These are phyloP conservation scores for Filobasidium wieringae DNA, from an alignment of 768 basidiomycete species.

Conservation along the genomic window DNA sequence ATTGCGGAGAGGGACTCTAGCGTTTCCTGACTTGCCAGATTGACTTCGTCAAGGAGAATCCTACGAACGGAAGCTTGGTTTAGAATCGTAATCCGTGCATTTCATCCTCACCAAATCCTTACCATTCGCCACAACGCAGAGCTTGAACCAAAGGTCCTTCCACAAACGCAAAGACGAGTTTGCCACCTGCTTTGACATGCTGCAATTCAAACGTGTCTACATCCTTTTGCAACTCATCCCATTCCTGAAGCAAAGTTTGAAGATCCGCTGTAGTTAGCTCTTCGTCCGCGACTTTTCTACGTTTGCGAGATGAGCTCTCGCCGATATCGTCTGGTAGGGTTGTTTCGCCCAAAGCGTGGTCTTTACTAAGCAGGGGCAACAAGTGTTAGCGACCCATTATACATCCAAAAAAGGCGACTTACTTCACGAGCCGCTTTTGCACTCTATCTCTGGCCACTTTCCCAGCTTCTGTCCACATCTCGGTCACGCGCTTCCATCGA, in stretches of 20 bases:
- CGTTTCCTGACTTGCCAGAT: conserved; percentile 85
- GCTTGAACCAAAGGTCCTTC: conserved; percentile 94
- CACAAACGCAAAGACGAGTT: conserved; percentile 86
- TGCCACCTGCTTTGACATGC: conserved; percentile 69
- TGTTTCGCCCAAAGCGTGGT: not conserved
- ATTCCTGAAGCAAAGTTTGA: conserved; percentile 40
- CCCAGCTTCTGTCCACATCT: conserved; percentile 55
- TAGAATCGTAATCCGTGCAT: not conserved
- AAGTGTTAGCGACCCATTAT: not conserved
- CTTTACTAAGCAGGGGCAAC: not conserved
- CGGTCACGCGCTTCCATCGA: conserved; percentile 73
- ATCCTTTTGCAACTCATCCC: conserved; percentile 57
- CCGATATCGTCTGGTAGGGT: not conserved
- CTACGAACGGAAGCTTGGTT: conserved; percentile 40
- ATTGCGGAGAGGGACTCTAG: conserved; percentile 84
- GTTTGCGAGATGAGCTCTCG: conserved; percentile 30
- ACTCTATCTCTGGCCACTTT: conserved; percentile 44
- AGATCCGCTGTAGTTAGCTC: conserved; percentile 14
- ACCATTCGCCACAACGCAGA: conserved; percentile 81
- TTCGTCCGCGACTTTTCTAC: conserved; percentile 51
- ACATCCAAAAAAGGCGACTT: not conserved
- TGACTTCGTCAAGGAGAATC: conserved; percentile 92
- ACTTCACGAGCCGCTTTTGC: conserved; percentile 23
- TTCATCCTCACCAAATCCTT: conserved; percentile 33
- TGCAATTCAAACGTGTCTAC: conserved; percentile 75